A percentile compares a stretch with the other conserved stretches of the same genome.
These are phyloP conservation scores for Chlorella sp. DNA, from an alignment of 139 green algal species.

Conservation along the genomic window DNA sequence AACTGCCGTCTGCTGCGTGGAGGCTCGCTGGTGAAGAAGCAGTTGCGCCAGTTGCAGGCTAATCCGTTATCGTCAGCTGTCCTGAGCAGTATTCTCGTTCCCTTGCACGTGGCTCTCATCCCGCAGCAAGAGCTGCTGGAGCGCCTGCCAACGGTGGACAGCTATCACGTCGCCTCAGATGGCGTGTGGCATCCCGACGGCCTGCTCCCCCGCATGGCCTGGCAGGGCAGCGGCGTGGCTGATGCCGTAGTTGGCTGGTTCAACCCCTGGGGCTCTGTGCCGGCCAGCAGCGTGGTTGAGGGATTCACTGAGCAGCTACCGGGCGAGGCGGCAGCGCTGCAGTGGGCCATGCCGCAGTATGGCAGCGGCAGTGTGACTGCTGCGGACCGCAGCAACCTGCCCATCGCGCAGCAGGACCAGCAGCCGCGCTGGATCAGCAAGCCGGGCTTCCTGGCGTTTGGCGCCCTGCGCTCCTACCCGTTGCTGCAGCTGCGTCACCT, in stretches of 20 bases:
- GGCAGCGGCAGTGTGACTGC: not conserved
- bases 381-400: constrained; percentile 38
- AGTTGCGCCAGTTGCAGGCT: not conserved
- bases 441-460: constrained; percentile 31
- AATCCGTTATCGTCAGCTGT: not conserved
- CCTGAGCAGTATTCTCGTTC: not conserved
- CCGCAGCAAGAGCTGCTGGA: not conserved
- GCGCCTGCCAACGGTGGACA: constrained; percentile 30
- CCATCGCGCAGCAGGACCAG: constrained; percentile 36
- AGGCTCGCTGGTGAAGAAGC: not conserved
- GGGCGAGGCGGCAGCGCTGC: not conserved
- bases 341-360: constrained; percentile 43
- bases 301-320: constrained; percentile 48
- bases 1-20: not conserved
- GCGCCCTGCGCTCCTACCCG: constrained; percentile 39
- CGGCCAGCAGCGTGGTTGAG: not conserved
- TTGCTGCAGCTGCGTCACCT: constrained; percentile 33
- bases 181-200: constrained; percentile 60
- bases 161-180: not conserved
- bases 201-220: constrained; percentile 40
- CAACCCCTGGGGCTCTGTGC: constrained; percentile 45
- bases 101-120: not conserved
- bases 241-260: constrained; percentile 25
- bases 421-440: constrained; percentile 39
- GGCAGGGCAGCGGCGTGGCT: constrained; percentile 36